phyloP scores from a whole-genome alignment of 805 yeast genomes.

The Groenewaldozyma tartarivorans region DNA sequence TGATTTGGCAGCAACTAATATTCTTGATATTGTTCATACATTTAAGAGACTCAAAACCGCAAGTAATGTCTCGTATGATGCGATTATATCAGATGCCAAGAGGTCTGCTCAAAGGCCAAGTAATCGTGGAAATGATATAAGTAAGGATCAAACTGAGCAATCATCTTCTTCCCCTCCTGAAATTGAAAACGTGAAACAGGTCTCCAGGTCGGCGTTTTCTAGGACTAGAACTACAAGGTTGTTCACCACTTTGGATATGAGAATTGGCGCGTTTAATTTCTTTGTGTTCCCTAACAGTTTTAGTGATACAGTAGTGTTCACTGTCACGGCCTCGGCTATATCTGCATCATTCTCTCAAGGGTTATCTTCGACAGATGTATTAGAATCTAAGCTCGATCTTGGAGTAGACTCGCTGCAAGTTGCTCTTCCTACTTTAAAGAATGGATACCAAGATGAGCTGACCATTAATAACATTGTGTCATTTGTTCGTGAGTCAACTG shows the following conservation, averaged over 20 bases:
- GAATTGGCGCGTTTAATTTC: constrained; percentile 41
- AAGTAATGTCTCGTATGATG: constrained; percentile 60
- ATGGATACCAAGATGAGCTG: constrained; percentile 41
- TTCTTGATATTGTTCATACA: constrained; percentile 68
- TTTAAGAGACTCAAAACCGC: constrained; percentile 65
- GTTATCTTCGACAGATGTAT: constrained; percentile 19
- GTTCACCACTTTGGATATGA: constrained; percentile 59
- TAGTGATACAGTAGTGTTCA: constrained; percentile 66
- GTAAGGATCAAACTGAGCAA: constrained; percentile 10
- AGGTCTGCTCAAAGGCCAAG: background rate
- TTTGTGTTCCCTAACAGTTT: constrained; percentile 80
- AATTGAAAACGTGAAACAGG: background rate
- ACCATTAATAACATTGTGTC: constrained; percentile 39
- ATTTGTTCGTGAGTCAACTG: constrained; percentile 44
- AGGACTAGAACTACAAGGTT: constrained; percentile 25
- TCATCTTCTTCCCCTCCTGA: background rate
- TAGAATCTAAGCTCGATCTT: constrained; percentile 51
- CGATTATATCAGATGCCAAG: constrained; percentile 56
- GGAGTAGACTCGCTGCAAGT: constrained; percentile 54
- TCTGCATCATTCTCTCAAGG: constrained; percentile 23
- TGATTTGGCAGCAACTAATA: constrained; percentile 75
- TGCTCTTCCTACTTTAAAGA: constrained; percentile 53
- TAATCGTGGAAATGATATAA: constrained; percentile 22
- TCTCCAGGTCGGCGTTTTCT: constrained; percentile 8
- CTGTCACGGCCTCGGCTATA: constrained; percentile 25